These are phyloP conservation scores for Sordaria brevicollis DNA, from an alignment of 495 filamentous ascomycete species.

Conservation along the genomic window DNA sequence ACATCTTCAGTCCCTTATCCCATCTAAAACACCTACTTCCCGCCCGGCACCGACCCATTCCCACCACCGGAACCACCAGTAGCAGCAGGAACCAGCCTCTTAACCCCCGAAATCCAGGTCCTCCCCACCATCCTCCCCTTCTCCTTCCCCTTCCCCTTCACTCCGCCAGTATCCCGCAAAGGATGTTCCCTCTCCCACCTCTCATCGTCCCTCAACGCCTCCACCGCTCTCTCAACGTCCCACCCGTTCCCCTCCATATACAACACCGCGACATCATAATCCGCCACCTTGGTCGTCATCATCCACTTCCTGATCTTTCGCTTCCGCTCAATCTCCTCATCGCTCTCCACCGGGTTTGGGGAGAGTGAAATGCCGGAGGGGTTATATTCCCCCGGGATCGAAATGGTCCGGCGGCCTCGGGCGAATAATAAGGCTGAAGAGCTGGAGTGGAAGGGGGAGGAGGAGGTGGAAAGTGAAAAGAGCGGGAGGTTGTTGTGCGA, in stretches of 20 bases:
- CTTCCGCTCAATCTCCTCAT: slow-evolving; percentile 57
- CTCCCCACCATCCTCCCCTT: slow-evolving; percentile 25
- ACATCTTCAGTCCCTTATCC: neutral
- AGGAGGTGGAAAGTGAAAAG: slow-evolving; percentile 54
- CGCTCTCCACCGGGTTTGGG: slow-evolving; percentile 53
- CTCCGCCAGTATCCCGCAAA: slow-evolving; percentile 3
- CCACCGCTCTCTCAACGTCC: slow-evolving; percentile 50
- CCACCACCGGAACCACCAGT: neutral
- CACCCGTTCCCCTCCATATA: slow-evolving; percentile 59
- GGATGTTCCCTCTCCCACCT: slow-evolving; percentile 63
- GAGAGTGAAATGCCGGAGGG: slow-evolving; percentile 46
- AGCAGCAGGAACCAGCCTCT: neutral
- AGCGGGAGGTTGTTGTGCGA: slow-evolving; percentile 51
- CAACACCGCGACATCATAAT: slow-evolving; percentile 62
- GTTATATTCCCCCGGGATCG: slow-evolving; percentile 57
- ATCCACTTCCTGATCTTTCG: slow-evolving; percentile 58
- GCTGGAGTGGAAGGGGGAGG: slow-evolving; percentile 23
- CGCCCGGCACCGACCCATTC: neutral
- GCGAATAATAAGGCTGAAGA: neutral
- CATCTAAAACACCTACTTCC: neutral
- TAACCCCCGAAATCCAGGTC: neutral
- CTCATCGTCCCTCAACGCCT: slow-evolving; percentile 55
- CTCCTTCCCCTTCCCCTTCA: neutral
- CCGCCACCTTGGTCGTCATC: slow-evolving; percentile 57
- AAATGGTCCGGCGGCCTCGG: slow-evolving; percentile 47